Base-by-base conservation (phyloP, 2,329 filamentous ascomycete genomes). In the Trichocomaceae sp. region DNA sequence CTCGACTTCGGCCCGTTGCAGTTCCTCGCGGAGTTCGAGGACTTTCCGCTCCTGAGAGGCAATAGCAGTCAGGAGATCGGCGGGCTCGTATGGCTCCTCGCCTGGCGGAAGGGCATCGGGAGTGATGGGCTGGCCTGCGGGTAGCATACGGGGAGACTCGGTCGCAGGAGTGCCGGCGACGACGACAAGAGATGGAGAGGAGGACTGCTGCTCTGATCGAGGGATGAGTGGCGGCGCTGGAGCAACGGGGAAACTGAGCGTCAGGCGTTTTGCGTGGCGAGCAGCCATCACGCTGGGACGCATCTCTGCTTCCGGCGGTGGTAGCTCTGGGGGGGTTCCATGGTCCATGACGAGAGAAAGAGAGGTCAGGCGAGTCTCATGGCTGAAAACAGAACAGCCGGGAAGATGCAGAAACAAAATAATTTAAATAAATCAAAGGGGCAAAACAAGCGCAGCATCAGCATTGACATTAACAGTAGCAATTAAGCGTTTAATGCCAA, bases 41-140 rank as follows among this genome's bases (percentile, higher is more conserved):
- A 99, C 92, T 61, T 84, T 85, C 55, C 93, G 82, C 74, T 99
- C 93, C 73, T 97, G 91, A 13, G 89, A 85, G 45, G 93, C 93
- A 64, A 99, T 87, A 55, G 91, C 87, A 58, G 90, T 91, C 61
- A 99, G 84, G 64, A 96, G 88, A 50, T 85, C 79, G 64, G 79
- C 81, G 50, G 82, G 76, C 58, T 85, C 83, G 37, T 64, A 57
- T 13, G 66, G 63, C 48, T 71, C 66, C 22, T 37, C 46, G 45
- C 67, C 63, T 12, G 64, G 59, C 50, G 64, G 57, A 9, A 62
- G 62, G 35, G 20, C 54, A 22, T 67, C 52, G n/a, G 52, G 33
- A 29, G 45, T n/a, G 29, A 48, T n/a, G 29, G 44, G 44, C 35
- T 47, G 47, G 6, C 51, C 55, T 10, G 55, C 39, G 35, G 55